phyloP scores from a whole-genome alignment of 73 alveolate species.

The Diophrys sp. region DNA sequence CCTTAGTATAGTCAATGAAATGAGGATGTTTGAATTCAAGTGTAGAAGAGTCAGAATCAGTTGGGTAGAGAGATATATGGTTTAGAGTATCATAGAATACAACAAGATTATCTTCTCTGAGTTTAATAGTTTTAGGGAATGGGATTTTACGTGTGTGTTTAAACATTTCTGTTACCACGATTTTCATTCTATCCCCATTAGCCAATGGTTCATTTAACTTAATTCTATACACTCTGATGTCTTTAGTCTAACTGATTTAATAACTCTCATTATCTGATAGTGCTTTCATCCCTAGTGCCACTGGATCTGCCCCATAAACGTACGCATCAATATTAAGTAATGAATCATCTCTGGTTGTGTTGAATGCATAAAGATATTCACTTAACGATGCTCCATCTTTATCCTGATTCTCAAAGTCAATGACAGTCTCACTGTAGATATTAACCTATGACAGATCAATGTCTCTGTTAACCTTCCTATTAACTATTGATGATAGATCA shows the following conservation, averaged over 20 bases:
- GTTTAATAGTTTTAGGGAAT: slow-evolving; percentile 13
- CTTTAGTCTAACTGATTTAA: neutral
- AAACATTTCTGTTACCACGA: slow-evolving; percentile 3
- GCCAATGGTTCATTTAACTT: neutral
- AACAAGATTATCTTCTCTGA: slow-evolving; percentile 74
- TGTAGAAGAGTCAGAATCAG: slow-evolving; percentile 48
- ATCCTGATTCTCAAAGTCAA: slow-evolving; percentile 9
- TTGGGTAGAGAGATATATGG: slow-evolving; percentile 73
- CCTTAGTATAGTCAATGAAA: slow-evolving; percentile 58
- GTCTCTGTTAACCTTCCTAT: slow-evolving; percentile 10
- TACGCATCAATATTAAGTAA: slow-evolving; percentile 11
- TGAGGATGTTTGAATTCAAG: slow-evolving; percentile 34
- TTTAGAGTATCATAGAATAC: slow-evolving; percentile 72
- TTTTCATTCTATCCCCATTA: neutral
- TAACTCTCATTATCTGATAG: neutral
- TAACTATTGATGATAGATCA: neutral
- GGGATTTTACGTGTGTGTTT: slow-evolving; percentile 7
- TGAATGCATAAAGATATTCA: neutral
- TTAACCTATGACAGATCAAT: slow-evolving; percentile 2
- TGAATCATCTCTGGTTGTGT: neutral
- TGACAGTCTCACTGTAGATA: neutral
- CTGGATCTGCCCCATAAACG: neutral
- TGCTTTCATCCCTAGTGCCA: neutral
- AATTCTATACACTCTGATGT: neutral
- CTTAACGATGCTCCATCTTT: neutral